Evolutionary conservation across 2,329 filamentous ascomycete species (phyloP).

Genomic region (Tolypocladium ovalisporum): DNA sequence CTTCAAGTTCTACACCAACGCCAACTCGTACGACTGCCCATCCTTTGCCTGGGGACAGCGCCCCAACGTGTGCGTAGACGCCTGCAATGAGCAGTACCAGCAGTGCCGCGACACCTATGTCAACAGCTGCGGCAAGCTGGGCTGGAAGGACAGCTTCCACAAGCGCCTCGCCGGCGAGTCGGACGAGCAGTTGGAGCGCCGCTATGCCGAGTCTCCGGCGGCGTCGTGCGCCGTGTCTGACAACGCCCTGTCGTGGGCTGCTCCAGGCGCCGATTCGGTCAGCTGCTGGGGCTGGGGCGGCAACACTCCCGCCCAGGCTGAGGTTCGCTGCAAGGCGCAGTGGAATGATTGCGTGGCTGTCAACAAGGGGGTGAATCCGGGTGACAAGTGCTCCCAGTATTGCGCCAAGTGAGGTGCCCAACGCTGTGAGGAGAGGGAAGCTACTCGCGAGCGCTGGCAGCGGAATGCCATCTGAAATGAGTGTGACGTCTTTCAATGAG

Average conservation of each 20-base stretch:
- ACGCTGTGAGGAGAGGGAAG: neutral
- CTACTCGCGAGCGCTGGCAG: neutral
- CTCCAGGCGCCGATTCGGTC: constrained; percentile 3
- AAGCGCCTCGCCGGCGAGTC: constrained; percentile 13
- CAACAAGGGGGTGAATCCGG: constrained; percentile 27
- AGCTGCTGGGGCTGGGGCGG: constrained; percentile 16
- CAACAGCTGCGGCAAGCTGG: constrained; percentile 30
- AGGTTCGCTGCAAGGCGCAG: constrained; percentile 35
- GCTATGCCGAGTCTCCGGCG: constrained; percentile 4
- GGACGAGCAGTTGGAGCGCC: constrained; percentile 11
- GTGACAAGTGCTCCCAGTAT: constrained; percentile 28
- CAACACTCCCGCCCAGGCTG: constrained; percentile 19
- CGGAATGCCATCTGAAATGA: too few relatives aligned
- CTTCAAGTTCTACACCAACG: constrained; percentile 41
- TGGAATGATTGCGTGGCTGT: constrained; percentile 34
- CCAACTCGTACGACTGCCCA: constrained; percentile 30
- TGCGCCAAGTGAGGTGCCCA: constrained; percentile 14
- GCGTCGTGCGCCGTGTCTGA: constrained; percentile 3
- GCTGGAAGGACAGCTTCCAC: constrained; percentile 14
- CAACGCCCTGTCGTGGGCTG: constrained; percentile 4
- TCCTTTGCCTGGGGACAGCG: constrained; percentile 28
- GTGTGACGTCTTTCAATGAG: too few relatives aligned
- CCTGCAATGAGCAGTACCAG: constrained; percentile 41
- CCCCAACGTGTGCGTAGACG: constrained; percentile 34
- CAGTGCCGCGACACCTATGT: constrained; percentile 37